Conservation (phyloP, 1,139 yeast genomes). For the Geotrichum histeridarum region DNA sequence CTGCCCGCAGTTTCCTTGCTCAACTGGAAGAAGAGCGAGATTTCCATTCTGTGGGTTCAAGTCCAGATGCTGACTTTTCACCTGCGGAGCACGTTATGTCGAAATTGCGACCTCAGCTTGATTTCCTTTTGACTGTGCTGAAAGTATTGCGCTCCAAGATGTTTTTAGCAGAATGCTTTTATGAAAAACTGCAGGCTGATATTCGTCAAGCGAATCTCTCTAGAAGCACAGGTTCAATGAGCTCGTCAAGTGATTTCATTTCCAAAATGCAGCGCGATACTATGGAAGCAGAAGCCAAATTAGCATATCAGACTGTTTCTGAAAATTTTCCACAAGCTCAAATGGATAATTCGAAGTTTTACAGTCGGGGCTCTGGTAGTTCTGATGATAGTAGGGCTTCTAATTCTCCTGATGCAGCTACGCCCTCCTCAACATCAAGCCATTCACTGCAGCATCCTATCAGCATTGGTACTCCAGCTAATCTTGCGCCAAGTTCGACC, state of each 20-base stretch:
- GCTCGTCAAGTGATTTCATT: background rate
- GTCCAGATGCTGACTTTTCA: background rate
- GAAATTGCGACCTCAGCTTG: constrained; percentile 22
- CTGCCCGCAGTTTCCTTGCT: constrained; percentile 28
- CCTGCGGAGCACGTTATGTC: constrained; percentile 3
- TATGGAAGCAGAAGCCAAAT: background rate
- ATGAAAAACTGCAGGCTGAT: constrained; percentile 17
- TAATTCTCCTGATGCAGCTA: constrained; percentile 3
- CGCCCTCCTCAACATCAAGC: background rate
- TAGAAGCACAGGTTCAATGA: background rate
- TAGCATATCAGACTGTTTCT: background rate
- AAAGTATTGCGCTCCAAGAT: constrained; percentile 21
- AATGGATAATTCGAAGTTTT: background rate
- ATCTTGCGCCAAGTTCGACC: too few relatives aligned
- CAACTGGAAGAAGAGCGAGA: constrained; percentile 22
- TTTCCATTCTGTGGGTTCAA: background rate
- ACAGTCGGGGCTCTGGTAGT: background rate
- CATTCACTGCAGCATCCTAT: background rate
- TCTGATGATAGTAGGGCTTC: constrained; percentile 2
- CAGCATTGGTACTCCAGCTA: background rate
- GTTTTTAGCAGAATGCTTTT: constrained; percentile 26
- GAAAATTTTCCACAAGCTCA: background rate
- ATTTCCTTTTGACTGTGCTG: constrained; percentile 27
- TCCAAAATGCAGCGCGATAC: background rate
- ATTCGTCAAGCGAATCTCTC: constrained; percentile 7